These are phyloP conservation scores for Entomortierella parvispora DNA, from an alignment of 192 early-diverging fungal genomes.

Conservation along the genomic window DNA sequence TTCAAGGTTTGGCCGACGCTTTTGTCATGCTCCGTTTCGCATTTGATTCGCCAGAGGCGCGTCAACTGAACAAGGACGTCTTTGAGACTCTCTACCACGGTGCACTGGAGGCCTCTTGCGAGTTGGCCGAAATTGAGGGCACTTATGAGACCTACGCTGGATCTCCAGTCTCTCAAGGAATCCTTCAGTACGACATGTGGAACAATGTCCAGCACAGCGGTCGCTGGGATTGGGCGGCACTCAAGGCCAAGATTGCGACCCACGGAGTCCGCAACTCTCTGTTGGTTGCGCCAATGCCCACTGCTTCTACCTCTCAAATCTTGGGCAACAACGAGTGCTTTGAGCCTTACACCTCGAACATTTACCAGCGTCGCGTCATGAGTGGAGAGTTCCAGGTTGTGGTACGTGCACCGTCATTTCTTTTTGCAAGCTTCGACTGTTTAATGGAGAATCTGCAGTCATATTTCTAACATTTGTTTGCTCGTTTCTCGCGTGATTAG, in stretches of 20 bases:
- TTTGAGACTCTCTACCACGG: conserved; percentile 96
- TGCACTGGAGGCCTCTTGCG: conserved; percentile 90
- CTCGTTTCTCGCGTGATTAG: neutral
- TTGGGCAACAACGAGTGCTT: conserved; percentile 98
- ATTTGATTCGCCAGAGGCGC: conserved; percentile 88
- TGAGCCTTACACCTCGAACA: conserved; percentile 90
- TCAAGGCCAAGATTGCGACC: conserved; percentile 80
- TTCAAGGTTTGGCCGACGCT: conserved; percentile 89
- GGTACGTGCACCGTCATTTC: conserved; percentile 16
- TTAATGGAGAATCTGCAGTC: too few relatives aligned
- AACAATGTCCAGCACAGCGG: conserved; percentile 76
- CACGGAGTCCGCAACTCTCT: conserved; percentile 93
- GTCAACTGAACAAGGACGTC: conserved; percentile 84
- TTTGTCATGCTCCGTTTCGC: conserved; percentile 94
- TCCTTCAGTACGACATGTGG: conserved; percentile 95
- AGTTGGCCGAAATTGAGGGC: conserved; percentile 82
- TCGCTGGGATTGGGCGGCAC: conserved; percentile 86
- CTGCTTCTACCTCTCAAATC: conserved; percentile 94
- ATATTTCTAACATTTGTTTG: too few relatives aligned
- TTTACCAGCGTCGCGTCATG: conserved; percentile 95
- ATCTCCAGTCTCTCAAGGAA: conserved; percentile 85
- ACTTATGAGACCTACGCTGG: conserved; percentile 88
- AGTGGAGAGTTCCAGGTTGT: conserved; percentile 99
- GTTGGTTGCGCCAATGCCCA: conserved; percentile 96
- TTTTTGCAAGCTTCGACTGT: neutral